Base-by-base conservation (phyloP, 176 grass and related monocot species). In the Avena insularis region DNA sequence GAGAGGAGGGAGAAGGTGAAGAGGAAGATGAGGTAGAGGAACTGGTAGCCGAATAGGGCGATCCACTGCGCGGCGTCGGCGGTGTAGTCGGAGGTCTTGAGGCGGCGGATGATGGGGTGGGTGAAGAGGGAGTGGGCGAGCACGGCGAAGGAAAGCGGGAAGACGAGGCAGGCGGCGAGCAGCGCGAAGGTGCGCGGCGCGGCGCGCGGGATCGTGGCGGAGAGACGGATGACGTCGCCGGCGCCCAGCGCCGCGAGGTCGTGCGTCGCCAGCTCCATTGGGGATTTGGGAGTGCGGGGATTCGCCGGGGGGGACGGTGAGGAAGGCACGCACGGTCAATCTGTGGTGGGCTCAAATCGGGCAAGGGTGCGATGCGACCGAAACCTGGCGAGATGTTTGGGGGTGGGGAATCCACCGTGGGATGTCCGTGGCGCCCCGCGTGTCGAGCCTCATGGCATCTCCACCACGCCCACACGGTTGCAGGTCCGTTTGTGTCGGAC, bases 1-100 rank as follows among this genome's bases (percentile, higher is more conserved):
- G 97, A 96, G 83, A 99, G 97, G 72, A 99, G 92, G 47, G 97
- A 96, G 89, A 99, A 94, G 83, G 83, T 91, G 92, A 96, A 96
- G 87, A 99, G 97, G 88, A 99, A 91, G 80, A 96, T 56, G 86
- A 93, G 80, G 85, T 96, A 99, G 80, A 90, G 23, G 83, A 96
- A 96, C 78, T 94, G 97, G 85, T 93, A 96, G 40, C 78, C 85
- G 83, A 99, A 84, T 56, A 99, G 90, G 3, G 74, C 27, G 60
- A 87, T 55, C 86, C 92, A 98, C 65, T 96, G 75, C 11, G 79
- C 40, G 51, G 77, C 66, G 63, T 75, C 45, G 31, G 78, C 64
- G 50, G 80, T 40, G 63, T 80, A 46, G 62, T 57, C 66, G 89
- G 74, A 29, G 70, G 20, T 1, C 49, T 60, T 78, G 76, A 96